Base-by-base conservation (phyloP, 768 basidiomycete species). In the Amanita rubescens region DNA sequence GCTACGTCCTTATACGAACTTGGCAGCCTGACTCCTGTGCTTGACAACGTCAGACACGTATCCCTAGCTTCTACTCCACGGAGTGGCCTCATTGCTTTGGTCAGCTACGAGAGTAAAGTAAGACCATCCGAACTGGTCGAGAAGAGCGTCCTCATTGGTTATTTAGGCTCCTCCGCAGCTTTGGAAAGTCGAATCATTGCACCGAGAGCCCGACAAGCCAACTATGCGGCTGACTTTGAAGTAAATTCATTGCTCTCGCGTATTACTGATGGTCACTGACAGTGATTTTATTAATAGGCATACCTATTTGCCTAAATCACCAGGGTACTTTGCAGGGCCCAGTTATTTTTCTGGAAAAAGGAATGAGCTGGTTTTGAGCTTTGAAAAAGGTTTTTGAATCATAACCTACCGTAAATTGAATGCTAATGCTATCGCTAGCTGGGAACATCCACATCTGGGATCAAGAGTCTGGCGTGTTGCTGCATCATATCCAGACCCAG, bases 371-470 rank as follows among this genome's bases (percentile, higher is more conserved):
- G 82, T 92, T 10, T 71, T 91, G 5, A 87, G 88, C 60, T 84
- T 85, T 37, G 82, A 84, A 5, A 90, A 91, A 79, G 75, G 88
- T 81, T 46, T 35, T 67, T 60, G 41, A 8, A 30, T 35, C 9
- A 14, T 50, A 37, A 20, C n/a, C n/a, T n/a, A n/a, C n/a, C n/a
- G n/a, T n/a, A 9, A 27, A 22, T 11, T 14, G 24, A 22, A 39
- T 14, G 15, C 35, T 35, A 17, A 49, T 37, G 25, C 12, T 22
- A 9, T 19, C 19, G n/a, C 43, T 55, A 90, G 89, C 79, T 56
- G 90, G 90, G 3, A 86, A 90, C 60, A 83, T 92, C 12, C 84
- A 88, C 62, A 87, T 91, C 11, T 92, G 90, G 90, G 90, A 92
- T 61, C 80, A 82, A 55, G 87, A 90, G 67, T 85, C 85, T 10